Percentiles rank a stretch among this genome's conserved stretches.
Evolutionary conservation across 1,284 basidiomycete species (phyloP).

Genomic region (Macrocystidia cucumis): DNA sequence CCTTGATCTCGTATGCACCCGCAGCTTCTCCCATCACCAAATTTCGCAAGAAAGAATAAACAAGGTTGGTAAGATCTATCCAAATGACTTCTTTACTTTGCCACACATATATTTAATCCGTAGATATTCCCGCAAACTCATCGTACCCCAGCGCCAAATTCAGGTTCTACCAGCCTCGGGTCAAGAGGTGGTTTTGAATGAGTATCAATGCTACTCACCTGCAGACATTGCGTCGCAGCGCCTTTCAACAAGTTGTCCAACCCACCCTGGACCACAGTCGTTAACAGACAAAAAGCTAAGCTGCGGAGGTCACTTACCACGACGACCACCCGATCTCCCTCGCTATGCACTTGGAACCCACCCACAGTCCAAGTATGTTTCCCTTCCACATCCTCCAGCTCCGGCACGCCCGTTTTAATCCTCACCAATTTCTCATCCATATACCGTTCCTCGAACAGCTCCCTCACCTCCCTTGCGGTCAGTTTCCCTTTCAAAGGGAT

Average conservation of each 20-base stretch:
- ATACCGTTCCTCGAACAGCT: constrained; percentile 80
- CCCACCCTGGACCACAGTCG: constrained; percentile 56
- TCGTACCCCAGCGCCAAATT: constrained; percentile 93
- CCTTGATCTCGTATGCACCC: no score
- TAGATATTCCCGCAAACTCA: constrained; percentile 77
- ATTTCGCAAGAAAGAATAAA: no score
- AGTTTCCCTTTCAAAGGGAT: constrained; percentile 66
- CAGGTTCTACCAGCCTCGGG: constrained; percentile 60
- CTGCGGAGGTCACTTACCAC: constrained; percentile 49
- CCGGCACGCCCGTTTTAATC: constrained; percentile 67
- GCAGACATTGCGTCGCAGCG: constrained; percentile 95
- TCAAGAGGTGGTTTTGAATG: constrained; percentile 2
- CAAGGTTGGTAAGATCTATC: neutral
- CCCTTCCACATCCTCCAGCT: constrained; percentile 68
- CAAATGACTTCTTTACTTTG: neutral
- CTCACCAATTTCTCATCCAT: constrained; percentile 66
- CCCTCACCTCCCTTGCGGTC: constrained; percentile 67
- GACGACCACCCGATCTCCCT: constrained; percentile 85
- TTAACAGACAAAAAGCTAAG: constrained; percentile 5
- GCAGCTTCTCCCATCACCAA: no score
- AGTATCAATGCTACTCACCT: constrained; percentile 56
- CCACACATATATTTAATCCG: constrained; percentile 8
- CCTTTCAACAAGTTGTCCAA: constrained; percentile 97
- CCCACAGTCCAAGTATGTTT: constrained; percentile 90
- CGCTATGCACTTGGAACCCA: constrained; percentile 90